A percentile compares a stretch with the other conserved stretches of the same genome.
Conservation (phyloP, 75 land plant genomes). For the Pinus albicaulis region DNA sequence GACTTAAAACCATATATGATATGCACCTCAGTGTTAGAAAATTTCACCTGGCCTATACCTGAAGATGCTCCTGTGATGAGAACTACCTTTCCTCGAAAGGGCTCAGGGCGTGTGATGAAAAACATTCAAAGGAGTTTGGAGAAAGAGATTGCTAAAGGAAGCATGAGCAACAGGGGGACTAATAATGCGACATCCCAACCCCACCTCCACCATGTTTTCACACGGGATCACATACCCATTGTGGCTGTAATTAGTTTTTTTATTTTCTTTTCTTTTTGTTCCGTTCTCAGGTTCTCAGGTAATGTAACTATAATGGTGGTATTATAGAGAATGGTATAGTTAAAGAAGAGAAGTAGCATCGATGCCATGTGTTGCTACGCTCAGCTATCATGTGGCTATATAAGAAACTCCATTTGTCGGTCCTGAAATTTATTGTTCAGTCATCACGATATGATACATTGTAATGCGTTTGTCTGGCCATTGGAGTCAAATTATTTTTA, state of each 20-base stretch:
- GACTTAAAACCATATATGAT: no score
- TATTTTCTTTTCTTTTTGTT: no score
- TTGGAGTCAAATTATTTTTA: no score
- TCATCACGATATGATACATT: no score
- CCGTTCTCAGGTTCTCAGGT: no score
- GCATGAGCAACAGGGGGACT: not conserved
- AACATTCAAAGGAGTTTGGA: not conserved
- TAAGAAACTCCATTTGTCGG: no score
- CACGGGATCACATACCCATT: not conserved
- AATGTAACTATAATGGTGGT: not conserved
- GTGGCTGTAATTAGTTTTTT: not conserved
- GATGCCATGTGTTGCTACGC: slow-evolving; percentile 1
- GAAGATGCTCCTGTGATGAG: no score
- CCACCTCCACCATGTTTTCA: not conserved
- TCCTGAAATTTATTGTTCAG: not conserved
- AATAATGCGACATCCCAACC: not conserved
- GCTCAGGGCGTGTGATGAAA: no score
- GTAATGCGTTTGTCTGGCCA: no score
- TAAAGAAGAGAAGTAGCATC: not conserved
- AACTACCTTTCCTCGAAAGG: no score
- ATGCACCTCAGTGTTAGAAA: no score
- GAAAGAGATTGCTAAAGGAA: not conserved
- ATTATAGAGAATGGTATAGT: not conserved
- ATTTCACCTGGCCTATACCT: no score
- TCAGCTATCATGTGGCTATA: not conserved